Evolutionary conservation across 768 basidiomycete species (phyloP).

Genomic region (Mycena amicta): DNA sequence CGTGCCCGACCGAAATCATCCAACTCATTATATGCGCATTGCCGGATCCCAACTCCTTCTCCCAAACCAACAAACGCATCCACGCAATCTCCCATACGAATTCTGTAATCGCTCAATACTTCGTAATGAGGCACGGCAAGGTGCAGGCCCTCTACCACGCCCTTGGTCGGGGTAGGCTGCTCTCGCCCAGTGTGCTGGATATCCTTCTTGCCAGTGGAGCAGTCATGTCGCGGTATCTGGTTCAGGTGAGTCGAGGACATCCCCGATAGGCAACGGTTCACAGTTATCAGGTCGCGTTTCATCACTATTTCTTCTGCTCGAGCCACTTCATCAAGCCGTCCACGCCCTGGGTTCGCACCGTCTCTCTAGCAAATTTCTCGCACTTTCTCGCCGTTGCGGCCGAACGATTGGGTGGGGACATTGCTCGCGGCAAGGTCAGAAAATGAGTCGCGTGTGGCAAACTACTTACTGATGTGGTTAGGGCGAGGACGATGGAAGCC

Average conservation of each 20-base stretch:
- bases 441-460: too few species aligned
- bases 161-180: slow-evolving; percentile 67
- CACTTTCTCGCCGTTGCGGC: slow-evolving; percentile 66
- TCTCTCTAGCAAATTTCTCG: slow-evolving; percentile 60
- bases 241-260: slow-evolving; percentile 44
- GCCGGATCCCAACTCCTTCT: slow-evolving; percentile 62
- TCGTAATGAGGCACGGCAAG: slow-evolving; percentile 71
- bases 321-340: slow-evolving; percentile 71
- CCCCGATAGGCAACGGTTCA: too few species aligned
- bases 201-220: slow-evolving; percentile 76
- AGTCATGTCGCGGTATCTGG: slow-evolving; percentile 76
- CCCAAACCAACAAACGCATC: slow-evolving; percentile 59
- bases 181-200: slow-evolving; percentile 69
- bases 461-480: too few species aligned
- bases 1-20: slow-evolving; percentile 56
- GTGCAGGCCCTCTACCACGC: slow-evolving; percentile 75
- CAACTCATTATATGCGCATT: slow-evolving; percentile 76
- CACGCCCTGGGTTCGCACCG: slow-evolving; percentile 63
- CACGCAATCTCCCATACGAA: slow-evolving; percentile 68
- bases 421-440: slow-evolving; percentile 65
- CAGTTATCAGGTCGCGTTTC: slow-evolving; percentile 61
- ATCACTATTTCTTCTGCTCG: slow-evolving; percentile 74
- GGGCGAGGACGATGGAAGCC: slow-evolving; percentile 76
- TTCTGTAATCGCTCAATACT: slow-evolving; percentile 78
- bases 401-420: slow-evolving; percentile 56